Evolutionary conservation across 768 basidiomycete genomes (phyloP).

Genomic region (Dentipellis fragilis): DNA sequence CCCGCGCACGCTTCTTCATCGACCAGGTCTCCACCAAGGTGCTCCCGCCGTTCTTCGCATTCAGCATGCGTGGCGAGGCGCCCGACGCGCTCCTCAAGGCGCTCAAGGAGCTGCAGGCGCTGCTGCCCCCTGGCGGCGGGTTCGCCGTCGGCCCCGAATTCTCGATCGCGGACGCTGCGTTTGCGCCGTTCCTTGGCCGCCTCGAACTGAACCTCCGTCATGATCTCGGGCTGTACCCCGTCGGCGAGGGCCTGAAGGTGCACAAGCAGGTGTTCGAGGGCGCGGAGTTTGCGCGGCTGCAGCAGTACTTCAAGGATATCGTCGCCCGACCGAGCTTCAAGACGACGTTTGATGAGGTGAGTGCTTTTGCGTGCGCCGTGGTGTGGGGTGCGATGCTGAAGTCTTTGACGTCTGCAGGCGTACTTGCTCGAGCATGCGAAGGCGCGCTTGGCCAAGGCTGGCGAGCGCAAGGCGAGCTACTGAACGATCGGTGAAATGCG

Average conservation of each 20-base stretch:
- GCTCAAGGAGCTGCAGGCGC: conserved; percentile 35
- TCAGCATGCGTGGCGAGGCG: conserved; percentile 24
- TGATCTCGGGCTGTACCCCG: conserved; percentile 41
- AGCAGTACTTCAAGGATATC: conserved; percentile 37
- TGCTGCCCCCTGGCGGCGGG: conserved; percentile 35
- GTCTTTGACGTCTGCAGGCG: background rate
- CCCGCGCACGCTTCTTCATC: conserved; percentile 48
- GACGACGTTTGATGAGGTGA: conserved; percentile 43
- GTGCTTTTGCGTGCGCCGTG: conserved; percentile 17
- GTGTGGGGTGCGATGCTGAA: background rate
- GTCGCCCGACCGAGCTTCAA: conserved; percentile 43
- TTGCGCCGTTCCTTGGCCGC: background rate
- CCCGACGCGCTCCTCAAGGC: conserved; percentile 29
- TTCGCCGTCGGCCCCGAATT: conserved; percentile 32
- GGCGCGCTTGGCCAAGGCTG: background rate
- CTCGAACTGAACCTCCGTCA: conserved; percentile 10
- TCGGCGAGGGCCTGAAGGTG: conserved; percentile 36
- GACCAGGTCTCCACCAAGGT: conserved; percentile 38
- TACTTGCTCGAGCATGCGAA: background rate
- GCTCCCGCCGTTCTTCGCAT: conserved; percentile 24
- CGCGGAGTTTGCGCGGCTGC: conserved; percentile 39
- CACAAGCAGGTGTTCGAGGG: conserved; percentile 30
- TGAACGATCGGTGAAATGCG: too few relatives aligned
- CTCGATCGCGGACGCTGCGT: conserved; percentile 30
- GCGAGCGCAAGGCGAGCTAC: background rate